phyloP scores from a whole-genome alignment of 805 yeast species.

The Tetrapisispora nanseiensis region DNA sequence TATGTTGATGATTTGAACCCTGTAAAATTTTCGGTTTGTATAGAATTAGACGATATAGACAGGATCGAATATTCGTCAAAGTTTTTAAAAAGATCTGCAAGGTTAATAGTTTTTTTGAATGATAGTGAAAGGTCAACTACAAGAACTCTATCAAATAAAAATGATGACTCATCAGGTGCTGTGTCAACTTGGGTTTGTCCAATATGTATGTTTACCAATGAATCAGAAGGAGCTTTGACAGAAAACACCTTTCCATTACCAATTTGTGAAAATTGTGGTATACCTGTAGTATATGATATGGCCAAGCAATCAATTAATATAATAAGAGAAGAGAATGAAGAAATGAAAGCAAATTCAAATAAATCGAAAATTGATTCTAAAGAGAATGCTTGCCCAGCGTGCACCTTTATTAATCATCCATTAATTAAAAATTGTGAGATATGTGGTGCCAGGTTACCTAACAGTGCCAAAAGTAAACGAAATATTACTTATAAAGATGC shows the following conservation, averaged over 20 bases:
- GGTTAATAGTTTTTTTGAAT: conserved; percentile 42
- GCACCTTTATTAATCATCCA: conserved; percentile 81
- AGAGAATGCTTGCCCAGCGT: conserved; percentile 37
- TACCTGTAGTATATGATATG: conserved; percentile 33
- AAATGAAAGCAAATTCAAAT: neutral
- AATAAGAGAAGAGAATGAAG: neutral
- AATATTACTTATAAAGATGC: conserved; percentile 22
- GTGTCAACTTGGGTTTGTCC: conserved; percentile 62
- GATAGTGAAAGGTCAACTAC: neutral
- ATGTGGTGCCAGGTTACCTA: conserved; percentile 56
- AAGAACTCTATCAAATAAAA: too few relatives aligned
- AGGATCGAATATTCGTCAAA: conserved; percentile 37
- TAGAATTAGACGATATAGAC: conserved; percentile 37
- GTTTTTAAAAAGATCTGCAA: conserved; percentile 71
- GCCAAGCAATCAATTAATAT: conserved; percentile 27
- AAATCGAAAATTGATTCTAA: neutral
- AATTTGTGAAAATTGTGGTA: conserved; percentile 54
- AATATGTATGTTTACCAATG: conserved; percentile 48
- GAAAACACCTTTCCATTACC: conserved; percentile 29
- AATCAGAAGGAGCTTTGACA: conserved; percentile 18
- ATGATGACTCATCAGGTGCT: neutral
- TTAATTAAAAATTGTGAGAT: conserved; percentile 72
- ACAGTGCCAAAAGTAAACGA: conserved; percentile 6
- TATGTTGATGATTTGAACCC: conserved; percentile 51
- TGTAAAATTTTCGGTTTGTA: conserved; percentile 35